Base-by-base conservation (phyloP, 2,329 filamentous ascomycete genomes). In the Waltergamsia citrina region DNA sequence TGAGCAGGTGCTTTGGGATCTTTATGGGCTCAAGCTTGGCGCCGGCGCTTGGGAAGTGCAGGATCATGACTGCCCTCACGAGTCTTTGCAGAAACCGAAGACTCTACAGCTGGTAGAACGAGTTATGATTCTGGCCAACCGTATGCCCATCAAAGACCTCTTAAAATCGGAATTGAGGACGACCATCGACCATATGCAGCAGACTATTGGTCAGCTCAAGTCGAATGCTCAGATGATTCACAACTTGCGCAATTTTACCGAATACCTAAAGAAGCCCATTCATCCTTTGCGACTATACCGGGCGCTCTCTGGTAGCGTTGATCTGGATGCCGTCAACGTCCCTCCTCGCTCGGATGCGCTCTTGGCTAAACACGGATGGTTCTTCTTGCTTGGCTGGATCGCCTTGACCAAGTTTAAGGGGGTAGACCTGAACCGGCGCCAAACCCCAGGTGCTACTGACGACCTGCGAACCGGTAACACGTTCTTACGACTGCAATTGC, bases 101-200 rank as follows among this genome's bases (percentile, higher is more conserved):
- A 88, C 88, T 0, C 70, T 88, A 48, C 78, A 82, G 42, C 71
- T 95, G 31, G 76, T 94, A 9, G 84, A 94, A 41, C 84, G 88
- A 49, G 74, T 96, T 24, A 81, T 93, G 49, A 66, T 75, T 23
- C 77, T 95, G 38, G 85, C 85, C 3, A 80, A 81, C 32, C 79
- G 83, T 40, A 81, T 95, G 66, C 80, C 85, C 16, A 83, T 94
- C 63, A 94, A 90, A 48, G 92, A 96, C 43, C 62, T 96, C 14
- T 74, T 87, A 12, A 96, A 94, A 54, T 92, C 87, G 12, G 86
- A 96, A 36, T 66, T 98, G 35, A 93, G 90, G 53, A 76, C 71
- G 12, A 86, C 87, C 0, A 92, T 98, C 38, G 92, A 98, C 38
- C 87, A 88, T 45, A 85, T 98, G 59, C 88, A 96, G 52, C 79